Evolutionary conservation across 2,329 filamentous ascomycete species (phyloP).

Genomic region (Colletotrichum cuscutae): DNA sequence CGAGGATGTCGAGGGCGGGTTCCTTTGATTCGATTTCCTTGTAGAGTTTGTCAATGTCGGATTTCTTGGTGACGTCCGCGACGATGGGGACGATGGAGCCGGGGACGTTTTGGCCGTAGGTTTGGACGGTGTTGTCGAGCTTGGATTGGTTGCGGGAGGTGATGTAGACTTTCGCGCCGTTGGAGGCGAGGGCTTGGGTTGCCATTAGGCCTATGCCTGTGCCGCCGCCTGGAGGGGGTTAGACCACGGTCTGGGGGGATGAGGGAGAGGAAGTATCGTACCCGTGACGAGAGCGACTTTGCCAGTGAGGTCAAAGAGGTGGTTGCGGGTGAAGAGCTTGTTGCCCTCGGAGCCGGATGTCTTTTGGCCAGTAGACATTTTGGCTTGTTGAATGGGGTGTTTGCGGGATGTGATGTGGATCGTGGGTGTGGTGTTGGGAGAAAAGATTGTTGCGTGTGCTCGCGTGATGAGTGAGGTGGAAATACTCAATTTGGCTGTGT

Average conservation of each 20-base stretch:
- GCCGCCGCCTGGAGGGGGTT: conserved; percentile 53
- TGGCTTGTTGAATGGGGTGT: neutral
- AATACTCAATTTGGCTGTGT: neutral
- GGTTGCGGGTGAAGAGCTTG: conserved; percentile 46
- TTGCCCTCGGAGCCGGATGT: conserved; percentile 38
- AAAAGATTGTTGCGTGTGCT: neutral
- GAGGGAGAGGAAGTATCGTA: conserved; percentile 32
- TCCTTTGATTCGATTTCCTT: conserved; percentile 66
- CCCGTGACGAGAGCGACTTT: conserved; percentile 58
- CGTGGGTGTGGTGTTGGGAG: neutral
- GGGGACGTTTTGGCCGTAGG: conserved; percentile 62
- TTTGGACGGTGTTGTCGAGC: conserved; percentile 68
- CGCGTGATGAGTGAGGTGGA: neutral
- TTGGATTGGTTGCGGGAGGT: conserved; percentile 73
- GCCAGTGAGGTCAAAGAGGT: conserved; percentile 54
- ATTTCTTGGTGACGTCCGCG: conserved; percentile 72
- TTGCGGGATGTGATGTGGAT: neutral
- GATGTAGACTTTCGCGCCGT: conserved; percentile 78
- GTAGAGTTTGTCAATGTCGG: conserved; percentile 66
- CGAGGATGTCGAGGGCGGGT: conserved; percentile 68
- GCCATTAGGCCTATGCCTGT: conserved; percentile 78
- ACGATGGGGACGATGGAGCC: conserved; percentile 69
- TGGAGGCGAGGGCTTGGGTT: conserved; percentile 72
- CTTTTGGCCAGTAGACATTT: conserved; percentile 32
- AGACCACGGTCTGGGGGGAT: neutral